Evolutionary conservation across 2,329 filamentous ascomycete genomes (phyloP).

Genomic region (Aspergillus candidus): DNA sequence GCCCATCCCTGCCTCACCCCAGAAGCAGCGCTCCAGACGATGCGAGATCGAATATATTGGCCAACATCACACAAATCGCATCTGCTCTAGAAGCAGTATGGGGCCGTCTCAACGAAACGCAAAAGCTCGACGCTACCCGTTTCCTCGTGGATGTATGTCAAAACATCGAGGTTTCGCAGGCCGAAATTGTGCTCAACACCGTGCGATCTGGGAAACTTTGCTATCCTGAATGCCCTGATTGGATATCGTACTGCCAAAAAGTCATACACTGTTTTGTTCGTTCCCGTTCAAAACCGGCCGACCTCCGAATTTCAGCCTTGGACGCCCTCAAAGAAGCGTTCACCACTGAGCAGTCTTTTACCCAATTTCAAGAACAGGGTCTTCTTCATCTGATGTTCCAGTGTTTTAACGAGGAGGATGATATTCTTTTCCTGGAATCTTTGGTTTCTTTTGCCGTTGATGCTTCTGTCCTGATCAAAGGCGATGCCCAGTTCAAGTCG

Average conservation of each 20-base stretch:
- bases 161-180: constrained; percentile 34
- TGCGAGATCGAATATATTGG: constrained; percentile 31
- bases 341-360: constrained; percentile 23
- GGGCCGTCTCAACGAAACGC: constrained; percentile 31
- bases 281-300: constrained; percentile 32
- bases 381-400: constrained; percentile 29
- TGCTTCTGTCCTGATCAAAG: constrained; percentile 21
- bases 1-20: constrained; percentile 17
- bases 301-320: constrained; percentile 36
- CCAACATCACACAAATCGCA: constrained; percentile 33
- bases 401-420: constrained; percentile 33
- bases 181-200: constrained; percentile 33
- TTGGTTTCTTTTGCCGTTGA: constrained; percentile 36
- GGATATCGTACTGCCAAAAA: constrained; percentile 29
- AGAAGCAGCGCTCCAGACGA: constrained; percentile 30
- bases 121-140: constrained; percentile 30
- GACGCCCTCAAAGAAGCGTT: constrained; percentile 37
- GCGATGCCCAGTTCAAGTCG: constrained; percentile 28
- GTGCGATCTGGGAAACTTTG: constrained; percentile 30
- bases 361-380: constrained; percentile 28
- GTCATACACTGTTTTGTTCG: constrained; percentile 34
- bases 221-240: constrained; percentile 27
- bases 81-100: constrained; percentile 32
- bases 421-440: constrained; percentile 34
- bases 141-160: constrained; percentile 33